phyloP scores from a whole-genome alignment of 108 stramenopile species.

The Conticribra guillardii region DNA sequence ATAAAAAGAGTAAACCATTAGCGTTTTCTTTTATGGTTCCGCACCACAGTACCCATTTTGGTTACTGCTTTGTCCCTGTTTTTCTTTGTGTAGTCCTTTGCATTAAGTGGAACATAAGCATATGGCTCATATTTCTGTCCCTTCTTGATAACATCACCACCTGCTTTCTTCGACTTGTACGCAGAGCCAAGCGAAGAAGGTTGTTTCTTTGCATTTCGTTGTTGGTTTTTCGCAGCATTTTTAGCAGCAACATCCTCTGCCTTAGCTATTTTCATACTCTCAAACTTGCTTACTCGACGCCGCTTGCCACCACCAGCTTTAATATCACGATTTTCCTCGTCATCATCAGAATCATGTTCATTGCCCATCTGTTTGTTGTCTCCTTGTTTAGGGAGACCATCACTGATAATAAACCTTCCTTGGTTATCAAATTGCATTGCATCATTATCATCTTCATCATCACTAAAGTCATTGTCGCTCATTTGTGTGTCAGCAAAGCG shows the following conservation, averaged over 20 bases:
- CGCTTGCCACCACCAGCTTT: slow-evolving; percentile 39
- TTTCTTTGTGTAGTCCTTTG: slow-evolving; percentile 85
- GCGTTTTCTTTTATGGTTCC: slow-evolving; percentile 50
- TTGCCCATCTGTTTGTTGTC: slow-evolving; percentile 12
- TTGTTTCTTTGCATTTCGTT: slow-evolving; percentile 21
- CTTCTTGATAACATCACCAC: slow-evolving; percentile 92
- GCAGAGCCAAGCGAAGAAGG: slow-evolving; percentile 65
- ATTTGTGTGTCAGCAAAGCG: slow-evolving; percentile 52
- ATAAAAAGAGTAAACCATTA: no score
- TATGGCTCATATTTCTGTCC: slow-evolving; percentile 92
- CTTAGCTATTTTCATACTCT: slow-evolving; percentile 44
- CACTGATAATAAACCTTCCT: slow-evolving; percentile 77
- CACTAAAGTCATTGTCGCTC: slow-evolving; percentile 56
- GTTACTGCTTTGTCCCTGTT: slow-evolving; percentile 80
- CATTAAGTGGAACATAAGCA: slow-evolving; percentile 92
- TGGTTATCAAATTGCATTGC: slow-evolving; percentile 75
- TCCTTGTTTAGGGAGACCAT: slow-evolving; percentile 41
- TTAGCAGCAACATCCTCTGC: slow-evolving; percentile 34
- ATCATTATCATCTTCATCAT: slow-evolving; percentile 66
- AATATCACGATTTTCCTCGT: slow-evolving; percentile 24
- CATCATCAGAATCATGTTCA: slow-evolving; percentile 32
- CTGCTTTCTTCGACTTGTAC: slow-evolving; percentile 90
- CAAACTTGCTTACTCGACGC: slow-evolving; percentile 59
- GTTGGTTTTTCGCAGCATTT: slow-evolving; percentile 31
- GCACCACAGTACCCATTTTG: slow-evolving; percentile 88